Evolutionary conservation across 2,329 filamentous ascomycete genomes (phyloP), one percentile per base, ranked within the genome.

Genomic region (Lecanosticta acicola): DNA sequence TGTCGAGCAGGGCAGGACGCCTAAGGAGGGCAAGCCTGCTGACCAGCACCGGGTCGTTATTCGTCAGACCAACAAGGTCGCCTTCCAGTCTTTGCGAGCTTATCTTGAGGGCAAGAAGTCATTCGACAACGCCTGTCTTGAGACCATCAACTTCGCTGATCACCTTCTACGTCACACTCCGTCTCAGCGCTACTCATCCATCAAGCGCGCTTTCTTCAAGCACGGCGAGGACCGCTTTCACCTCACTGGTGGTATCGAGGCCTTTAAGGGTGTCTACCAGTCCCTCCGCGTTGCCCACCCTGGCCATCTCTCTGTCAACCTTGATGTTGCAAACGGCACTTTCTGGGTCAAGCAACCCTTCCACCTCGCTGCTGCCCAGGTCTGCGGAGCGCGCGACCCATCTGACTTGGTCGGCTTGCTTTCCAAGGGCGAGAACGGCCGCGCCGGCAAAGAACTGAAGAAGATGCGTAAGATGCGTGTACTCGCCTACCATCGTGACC

Each of bases 141-240:
- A 93, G 60, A 83, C 85, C 11, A 79, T 97, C 66, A 95, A 85
- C 63, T 96, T 96, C 60, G 72, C 96, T 3, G 93, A 98, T 53
- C 93, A 98, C 61, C 72, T 91, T 5, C 73, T 98, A 45, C 86
- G 93, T 3, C 81, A 94, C 65, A 75, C 71, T n/a, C 88, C 93
- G 0, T 83, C 83, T 0, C 70, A 80, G 58, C 69, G 74, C 1
- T 80, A 87, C 58, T 73, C 83, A 0, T 68, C 80, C 0, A 85
- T 96, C 66, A 91, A 88, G 66, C 81, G 90, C 10, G 87, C 83
- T 5, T 94, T 95, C 62, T 97, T 94, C 67, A 71, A 80, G 32
- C 68, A 70, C 1, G 75, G 76, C 1, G 5, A 7, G 17, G 67
- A 71, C 0, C 67, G 61, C 35, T 63, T 64, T 4, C 67, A 74